Evolutionary conservation across 768 basidiomycete genomes (phyloP).

Genomic region (Dendrothele bispora): DNA sequence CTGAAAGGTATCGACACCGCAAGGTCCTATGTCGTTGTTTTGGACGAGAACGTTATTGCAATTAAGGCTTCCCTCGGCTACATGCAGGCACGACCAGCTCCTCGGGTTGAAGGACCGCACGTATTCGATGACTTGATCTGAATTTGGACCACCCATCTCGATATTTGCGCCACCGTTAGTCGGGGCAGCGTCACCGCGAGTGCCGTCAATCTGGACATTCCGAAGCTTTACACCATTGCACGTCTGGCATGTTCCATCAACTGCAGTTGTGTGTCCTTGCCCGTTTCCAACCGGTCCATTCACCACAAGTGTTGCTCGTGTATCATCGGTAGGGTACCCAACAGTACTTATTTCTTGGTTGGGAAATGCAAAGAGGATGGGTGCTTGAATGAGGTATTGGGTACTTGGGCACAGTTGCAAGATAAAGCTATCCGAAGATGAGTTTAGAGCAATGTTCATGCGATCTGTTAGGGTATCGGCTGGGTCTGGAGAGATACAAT

Average conservation of each 20-base stretch:
- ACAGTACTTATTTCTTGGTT: conserved; percentile 82
- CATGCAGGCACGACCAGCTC: conserved; percentile 82
- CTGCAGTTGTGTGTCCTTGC: conserved; percentile 69
- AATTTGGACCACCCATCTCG: conserved; percentile 79
- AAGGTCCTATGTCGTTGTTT: conserved; percentile 84
- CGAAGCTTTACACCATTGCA: conserved; percentile 64
- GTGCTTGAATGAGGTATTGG: conserved; percentile 63
- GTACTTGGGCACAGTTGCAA: conserved; percentile 65
- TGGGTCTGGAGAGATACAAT: conserved; percentile 49
- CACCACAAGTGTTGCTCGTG: conserved; percentile 71
- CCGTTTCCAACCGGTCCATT: conserved; percentile 62
- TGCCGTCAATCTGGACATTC: conserved; percentile 80
- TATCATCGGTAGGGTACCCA: conserved; percentile 69
- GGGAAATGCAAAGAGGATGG: conserved; percentile 63
- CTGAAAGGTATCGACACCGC: conserved; percentile 61
- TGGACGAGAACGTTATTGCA: conserved; percentile 69
- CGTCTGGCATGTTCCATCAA: conserved; percentile 61
- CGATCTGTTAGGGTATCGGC: conserved; percentile 62
- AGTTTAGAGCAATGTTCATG: conserved; percentile 62
- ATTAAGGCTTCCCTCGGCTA: conserved; percentile 63
- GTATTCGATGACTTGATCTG: conserved; percentile 72
- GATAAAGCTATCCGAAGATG: conserved; percentile 64
- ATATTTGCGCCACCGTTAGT: conserved; percentile 73
- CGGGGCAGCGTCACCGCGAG: conserved; percentile 53
- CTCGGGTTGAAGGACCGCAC: conserved; percentile 77